Conservation (phyloP, 345 rosid genomes). For the Hibiscus trionum region DNA sequence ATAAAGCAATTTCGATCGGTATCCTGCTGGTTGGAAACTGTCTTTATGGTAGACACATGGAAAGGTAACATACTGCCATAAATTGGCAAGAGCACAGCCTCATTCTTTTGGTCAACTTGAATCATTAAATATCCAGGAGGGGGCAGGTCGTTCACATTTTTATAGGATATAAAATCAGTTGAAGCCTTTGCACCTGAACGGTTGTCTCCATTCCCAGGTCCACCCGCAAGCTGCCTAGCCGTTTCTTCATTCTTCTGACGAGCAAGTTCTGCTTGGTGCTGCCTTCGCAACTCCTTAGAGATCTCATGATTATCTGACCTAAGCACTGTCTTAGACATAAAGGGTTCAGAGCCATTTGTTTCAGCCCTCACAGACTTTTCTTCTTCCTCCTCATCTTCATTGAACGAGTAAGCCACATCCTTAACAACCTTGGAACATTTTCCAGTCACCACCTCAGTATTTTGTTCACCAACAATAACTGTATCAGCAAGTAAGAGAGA, state of each 20-base stretch:
- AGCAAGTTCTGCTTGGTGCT: slow-evolving; percentile 98
- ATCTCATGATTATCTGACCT: slow-evolving; percentile 87
- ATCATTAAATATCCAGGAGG: slow-evolving; percentile 69
- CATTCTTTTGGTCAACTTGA: slow-evolving; percentile 81
- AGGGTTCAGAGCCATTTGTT: slow-evolving; percentile 30
- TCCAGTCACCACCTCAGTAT: too few species aligned
- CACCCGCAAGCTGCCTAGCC: slow-evolving; percentile 86
- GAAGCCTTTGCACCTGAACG: slow-evolving; percentile 43
- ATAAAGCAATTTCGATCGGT: slow-evolving; percentile 68
- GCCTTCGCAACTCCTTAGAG: slow-evolving; percentile 84
- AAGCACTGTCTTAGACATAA: slow-evolving; percentile 64
- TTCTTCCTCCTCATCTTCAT: slow-evolving; percentile 85
- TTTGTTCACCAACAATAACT: too few species aligned
- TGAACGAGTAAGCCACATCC: slow-evolving; percentile 90
- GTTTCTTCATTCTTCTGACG: slow-evolving; percentile 98
- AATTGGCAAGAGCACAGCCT: slow-evolving; percentile 77
- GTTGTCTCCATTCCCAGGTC: slow-evolving; percentile 45
- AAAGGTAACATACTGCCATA: slow-evolving; percentile 89
- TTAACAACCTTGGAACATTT: slow-evolving; percentile 39
- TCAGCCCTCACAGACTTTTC: slow-evolving; percentile 34
- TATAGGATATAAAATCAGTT: slow-evolving; percentile 71
- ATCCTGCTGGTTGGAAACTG: slow-evolving; percentile 87
- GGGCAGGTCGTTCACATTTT: slow-evolving; percentile 73
- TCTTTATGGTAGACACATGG: slow-evolving; percentile 82
- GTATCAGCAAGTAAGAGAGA: too few species aligned